Conservation (phyloP, 495 filamentous ascomycete species). For the Saxophila tyrrhenica region DNA sequence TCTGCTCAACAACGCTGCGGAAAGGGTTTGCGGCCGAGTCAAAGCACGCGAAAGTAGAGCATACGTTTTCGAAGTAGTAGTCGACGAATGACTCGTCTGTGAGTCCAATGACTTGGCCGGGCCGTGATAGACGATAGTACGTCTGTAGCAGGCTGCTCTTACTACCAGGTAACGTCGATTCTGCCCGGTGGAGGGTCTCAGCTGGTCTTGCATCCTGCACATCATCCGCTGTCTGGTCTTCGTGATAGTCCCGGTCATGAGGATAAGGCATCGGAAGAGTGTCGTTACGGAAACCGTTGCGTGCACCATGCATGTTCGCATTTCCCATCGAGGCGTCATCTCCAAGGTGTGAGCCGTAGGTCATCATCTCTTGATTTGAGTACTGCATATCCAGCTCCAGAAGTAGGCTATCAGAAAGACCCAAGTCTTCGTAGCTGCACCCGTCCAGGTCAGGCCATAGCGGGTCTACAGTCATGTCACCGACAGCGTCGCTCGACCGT, state of each 20-base stretch:
- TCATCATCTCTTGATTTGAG: not conserved
- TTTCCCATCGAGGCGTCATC: not conserved
- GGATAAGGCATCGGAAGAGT: not conserved
- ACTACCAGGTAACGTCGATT: not conserved
- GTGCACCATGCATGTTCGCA: not conserved
- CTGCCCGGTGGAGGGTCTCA: not conserved
- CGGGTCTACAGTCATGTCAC: not conserved
- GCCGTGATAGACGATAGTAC: slow-evolving; percentile 1
- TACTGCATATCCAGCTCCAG: not conserved
- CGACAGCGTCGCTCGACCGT: too few species aligned
- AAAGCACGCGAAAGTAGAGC: slow-evolving; percentile 3
- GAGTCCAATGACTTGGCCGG: not conserved
- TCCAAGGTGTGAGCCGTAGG: not conserved
- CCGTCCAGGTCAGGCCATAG: not conserved
- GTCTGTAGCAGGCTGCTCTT: not conserved
- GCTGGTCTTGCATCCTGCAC: not conserved
- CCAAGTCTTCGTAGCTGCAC: not conserved
- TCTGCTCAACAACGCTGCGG: not conserved
- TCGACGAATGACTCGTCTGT: slow-evolving; percentile 1
- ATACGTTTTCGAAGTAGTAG: slow-evolving; percentile 1
- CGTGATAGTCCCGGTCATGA: not conserved
- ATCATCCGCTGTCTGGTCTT: not conserved
- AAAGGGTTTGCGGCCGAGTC: slow-evolving; percentile 4
- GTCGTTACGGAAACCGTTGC: not conserved
- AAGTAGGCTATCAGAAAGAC: not conserved